Evolutionary conservation across 352 stramenopile genomes (phyloP).

Genomic region (Pythium apleroticum): DNA sequence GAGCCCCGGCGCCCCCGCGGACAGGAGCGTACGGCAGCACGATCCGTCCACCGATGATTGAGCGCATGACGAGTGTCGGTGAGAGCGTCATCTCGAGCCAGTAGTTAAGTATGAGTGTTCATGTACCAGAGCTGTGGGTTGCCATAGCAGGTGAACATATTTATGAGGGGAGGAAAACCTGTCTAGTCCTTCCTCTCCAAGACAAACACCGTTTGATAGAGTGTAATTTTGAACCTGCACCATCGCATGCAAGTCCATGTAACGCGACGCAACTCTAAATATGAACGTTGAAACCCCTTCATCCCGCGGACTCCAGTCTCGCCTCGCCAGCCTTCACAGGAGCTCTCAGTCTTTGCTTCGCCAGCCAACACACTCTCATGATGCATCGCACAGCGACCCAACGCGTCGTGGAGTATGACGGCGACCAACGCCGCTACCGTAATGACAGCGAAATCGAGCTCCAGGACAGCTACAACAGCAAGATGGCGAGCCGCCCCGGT

Average conservation of each 20-base stretch:
- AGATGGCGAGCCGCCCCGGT: background rate
- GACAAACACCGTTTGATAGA: too few relatives aligned
- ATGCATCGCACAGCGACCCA: slow-evolving; percentile 23
- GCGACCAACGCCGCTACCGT: background rate
- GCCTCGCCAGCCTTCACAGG: background rate
- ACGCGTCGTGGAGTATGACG: slow-evolving; percentile 19
- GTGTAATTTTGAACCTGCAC: too few relatives aligned
- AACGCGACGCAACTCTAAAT: too few relatives aligned
- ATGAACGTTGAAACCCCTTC: too few relatives aligned
- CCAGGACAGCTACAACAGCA: slow-evolving; percentile 10
- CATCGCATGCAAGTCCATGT: too few relatives aligned
- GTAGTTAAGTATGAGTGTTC: slow-evolving; percentile 16
- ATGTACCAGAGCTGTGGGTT: background rate
- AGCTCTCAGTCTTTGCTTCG: background rate
- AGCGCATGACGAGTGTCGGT: slow-evolving; percentile 18
- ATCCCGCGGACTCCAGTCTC: too few relatives aligned
- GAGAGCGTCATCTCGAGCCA: slow-evolving; percentile 21
- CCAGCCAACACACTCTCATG: background rate
- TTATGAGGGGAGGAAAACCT: background rate
- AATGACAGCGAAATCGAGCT: background rate
- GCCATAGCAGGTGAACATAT: too few relatives aligned
- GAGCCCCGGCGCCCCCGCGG: background rate
- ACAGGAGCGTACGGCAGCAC: slow-evolving; percentile 20
- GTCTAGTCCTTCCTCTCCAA: background rate
- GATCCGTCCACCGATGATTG: slow-evolving; percentile 13